phyloP scores from a whole-genome alignment of 352 stramenopile genomes.

The Achlya hypogyna region DNA sequence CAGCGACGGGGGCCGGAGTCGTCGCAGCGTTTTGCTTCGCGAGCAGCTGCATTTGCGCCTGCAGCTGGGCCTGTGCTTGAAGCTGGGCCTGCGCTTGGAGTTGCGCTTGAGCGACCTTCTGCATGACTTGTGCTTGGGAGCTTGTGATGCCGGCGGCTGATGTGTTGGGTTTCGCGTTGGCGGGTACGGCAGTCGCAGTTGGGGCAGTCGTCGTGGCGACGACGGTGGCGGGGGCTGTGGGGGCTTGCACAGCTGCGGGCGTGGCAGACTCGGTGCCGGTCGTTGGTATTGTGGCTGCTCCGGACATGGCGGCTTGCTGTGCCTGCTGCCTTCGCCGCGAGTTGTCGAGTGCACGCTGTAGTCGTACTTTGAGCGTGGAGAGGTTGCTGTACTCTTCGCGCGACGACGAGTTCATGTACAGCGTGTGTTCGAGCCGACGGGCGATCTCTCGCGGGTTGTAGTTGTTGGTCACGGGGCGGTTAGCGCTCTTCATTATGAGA shows the following conservation, averaged over 20 bases:
- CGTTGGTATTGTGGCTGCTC: slow-evolving; percentile 30
- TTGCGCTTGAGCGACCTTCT: slow-evolving; percentile 7
- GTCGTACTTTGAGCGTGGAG: slow-evolving; percentile 67
- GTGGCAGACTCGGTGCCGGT: too few species aligned
- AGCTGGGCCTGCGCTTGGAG: slow-evolving; percentile 4
- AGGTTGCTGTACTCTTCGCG: slow-evolving; percentile 84
- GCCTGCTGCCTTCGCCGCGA: slow-evolving; percentile 66
- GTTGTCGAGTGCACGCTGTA: slow-evolving; percentile 81
- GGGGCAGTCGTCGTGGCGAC: too few species aligned
- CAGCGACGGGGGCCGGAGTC: slow-evolving; percentile 21
- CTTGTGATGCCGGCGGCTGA: slow-evolving; percentile 3
- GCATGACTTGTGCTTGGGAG: slow-evolving; percentile 13
- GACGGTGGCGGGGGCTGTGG: background rate
- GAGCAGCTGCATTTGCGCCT: slow-evolving; percentile 55
- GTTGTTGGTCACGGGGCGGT: slow-evolving; percentile 75
- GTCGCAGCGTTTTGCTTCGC: slow-evolving; percentile 24
- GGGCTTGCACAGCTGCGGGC: background rate
- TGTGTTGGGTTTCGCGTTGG: background rate
- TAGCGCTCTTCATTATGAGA: slow-evolving; percentile 85
- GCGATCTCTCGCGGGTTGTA: slow-evolving; percentile 85
- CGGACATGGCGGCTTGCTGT: slow-evolving; percentile 33
- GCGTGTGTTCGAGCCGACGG: slow-evolving; percentile 66
- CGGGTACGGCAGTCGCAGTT: too few species aligned
- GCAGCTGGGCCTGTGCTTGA: slow-evolving; percentile 24
- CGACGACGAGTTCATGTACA: slow-evolving; percentile 80